Evolutionary conservation across 75 land plant species (phyloP).

Genomic region (Azolla pinnata): DNA sequence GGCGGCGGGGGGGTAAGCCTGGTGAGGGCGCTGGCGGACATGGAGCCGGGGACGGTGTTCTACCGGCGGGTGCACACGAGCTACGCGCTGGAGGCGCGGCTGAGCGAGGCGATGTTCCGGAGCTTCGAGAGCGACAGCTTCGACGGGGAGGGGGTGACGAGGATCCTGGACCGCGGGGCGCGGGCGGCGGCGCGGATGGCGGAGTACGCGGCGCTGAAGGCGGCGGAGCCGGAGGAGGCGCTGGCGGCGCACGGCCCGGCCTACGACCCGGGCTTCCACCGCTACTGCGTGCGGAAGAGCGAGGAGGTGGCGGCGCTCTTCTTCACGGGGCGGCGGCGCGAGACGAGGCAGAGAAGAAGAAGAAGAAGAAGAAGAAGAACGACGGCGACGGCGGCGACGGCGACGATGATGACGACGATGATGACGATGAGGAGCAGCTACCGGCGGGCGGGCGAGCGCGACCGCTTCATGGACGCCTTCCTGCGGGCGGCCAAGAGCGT

Average conservation of each 20-base stretch:
- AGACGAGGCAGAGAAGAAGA: too few species aligned
- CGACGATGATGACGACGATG: conserved; percentile 2
- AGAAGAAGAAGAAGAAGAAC: too few species aligned
- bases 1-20: too few species aligned
- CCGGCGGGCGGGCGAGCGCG: conserved; percentile 19
- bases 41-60: not conserved
- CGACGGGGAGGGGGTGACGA: conserved; percentile 25
- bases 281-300: conserved; percentile 22
- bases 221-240: conserved; percentile 14
- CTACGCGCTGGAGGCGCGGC: conserved; percentile 2
- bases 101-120: conserved; percentile 19
- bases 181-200: conserved; percentile 12
- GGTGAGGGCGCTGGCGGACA: not conserved
- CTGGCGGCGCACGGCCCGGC: conserved; percentile 12
- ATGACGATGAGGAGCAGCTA: conserved; percentile 2
- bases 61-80: conserved; percentile 1
- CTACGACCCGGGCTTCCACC: conserved; percentile 18
- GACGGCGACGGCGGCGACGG: too few species aligned
- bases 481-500: conserved; percentile 28
- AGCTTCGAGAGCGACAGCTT: conserved; percentile 39
- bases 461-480: conserved; percentile 24
- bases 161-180: conserved; percentile 23
- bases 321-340: too few species aligned
- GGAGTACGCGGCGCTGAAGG: conserved; percentile 16
- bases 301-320: conserved; percentile 13